Base-by-base conservation (phyloP, 2,329 filamentous ascomycete species). In the Arthrobotrys musiformis region DNA sequence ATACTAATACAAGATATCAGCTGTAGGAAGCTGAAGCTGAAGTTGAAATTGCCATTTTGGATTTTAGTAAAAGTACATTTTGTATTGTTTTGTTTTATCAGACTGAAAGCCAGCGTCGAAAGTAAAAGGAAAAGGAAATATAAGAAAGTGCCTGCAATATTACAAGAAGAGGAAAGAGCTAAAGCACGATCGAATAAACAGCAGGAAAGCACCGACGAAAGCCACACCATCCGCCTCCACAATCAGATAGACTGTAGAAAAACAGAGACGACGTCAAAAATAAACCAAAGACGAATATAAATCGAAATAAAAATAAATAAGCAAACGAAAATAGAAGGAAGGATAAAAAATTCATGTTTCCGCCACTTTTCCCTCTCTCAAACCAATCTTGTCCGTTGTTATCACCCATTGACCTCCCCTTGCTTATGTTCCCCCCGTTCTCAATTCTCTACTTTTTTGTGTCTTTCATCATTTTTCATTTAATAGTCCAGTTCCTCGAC, bases 401-500 rank as follows among this genome's bases (percentile, higher is more conserved):
- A 17, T 19, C 40, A 42, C 3, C n/a, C 19, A 8, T n/a, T n/a
- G n/a, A n/a, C 40, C 19, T 42, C n/a, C n/a, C 1, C 4, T 9
- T 42, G 40, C 40, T 42, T 42, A 2, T 19, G 5, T 4, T 15
- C 35, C 40, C 7, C 46, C 30, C 42, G 15, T 40, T 19, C 33
- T 42, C 8, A n/a, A 3, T 24, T 1, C 17, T 19, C 15, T 7
- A 15, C 28, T 13, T 11, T 8, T n/a, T n/a, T n/a, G n/a, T n/a
- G n/a, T n/a, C n/a, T n/a, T n/a, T n/a, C n/a, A n/a, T n/a, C n/a
- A n/a, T n/a, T n/a, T n/a, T n/a, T n/a, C n/a, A n/a, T n/a, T 19
- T 87, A 98, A 82, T 98, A 98, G 84, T 98, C 96, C 81, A 98
- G 86, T 85, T 97, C 94, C 28, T 92, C 92, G 44, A 91, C 90